These are phyloP conservation scores for Zoysia pacifica DNA, from an alignment of 176 grass and related monocot species.

Conservation along the genomic window DNA sequence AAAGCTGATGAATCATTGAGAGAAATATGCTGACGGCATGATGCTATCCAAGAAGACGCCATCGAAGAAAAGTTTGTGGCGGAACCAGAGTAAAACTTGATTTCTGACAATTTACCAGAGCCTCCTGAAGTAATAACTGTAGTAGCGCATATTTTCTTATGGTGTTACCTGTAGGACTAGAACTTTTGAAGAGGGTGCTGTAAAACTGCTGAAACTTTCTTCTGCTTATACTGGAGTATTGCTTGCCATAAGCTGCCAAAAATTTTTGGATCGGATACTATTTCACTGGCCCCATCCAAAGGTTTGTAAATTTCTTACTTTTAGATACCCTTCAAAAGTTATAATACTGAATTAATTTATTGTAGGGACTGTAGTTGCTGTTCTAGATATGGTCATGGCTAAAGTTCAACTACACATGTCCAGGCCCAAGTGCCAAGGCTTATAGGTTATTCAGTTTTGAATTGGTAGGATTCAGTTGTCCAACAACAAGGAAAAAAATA, in stretches of 20 bases:
- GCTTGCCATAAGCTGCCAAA: constrained; percentile 63
- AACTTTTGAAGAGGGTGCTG: constrained; percentile 52
- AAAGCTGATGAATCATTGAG: constrained; percentile 58
- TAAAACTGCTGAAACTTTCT: constrained; percentile 64
- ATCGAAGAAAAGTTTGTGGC: constrained; percentile 44
- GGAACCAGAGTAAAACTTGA: constrained; percentile 35
- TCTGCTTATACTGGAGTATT: constrained; percentile 68
- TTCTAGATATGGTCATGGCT: no score
- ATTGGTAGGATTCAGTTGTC: neutral
- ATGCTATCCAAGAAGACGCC: constrained; percentile 79
- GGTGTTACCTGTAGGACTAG: constrained; percentile 45
- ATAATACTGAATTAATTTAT: neutral
- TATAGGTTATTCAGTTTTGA: neutral
- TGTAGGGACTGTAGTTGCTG: neutral
- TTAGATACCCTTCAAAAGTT: neutral
- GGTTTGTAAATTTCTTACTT: constrained; percentile 51
- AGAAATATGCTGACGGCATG: constrained; percentile 77
- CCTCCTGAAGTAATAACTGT: neutral
- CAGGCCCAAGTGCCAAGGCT: neutral
- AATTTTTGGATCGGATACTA: constrained; percentile 75
- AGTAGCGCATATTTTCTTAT: constrained; percentile 26
- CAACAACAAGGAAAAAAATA: neutral
- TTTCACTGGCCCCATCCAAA: constrained; percentile 59
- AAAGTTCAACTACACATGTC: neutral
- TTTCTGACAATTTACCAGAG: constrained; percentile 12